Evolutionary conservation across 2,329 filamentous ascomycete species (phyloP), one percentile per base, ranked within the genome.

Genomic region (Chaetomiaceae sp.): DNA sequence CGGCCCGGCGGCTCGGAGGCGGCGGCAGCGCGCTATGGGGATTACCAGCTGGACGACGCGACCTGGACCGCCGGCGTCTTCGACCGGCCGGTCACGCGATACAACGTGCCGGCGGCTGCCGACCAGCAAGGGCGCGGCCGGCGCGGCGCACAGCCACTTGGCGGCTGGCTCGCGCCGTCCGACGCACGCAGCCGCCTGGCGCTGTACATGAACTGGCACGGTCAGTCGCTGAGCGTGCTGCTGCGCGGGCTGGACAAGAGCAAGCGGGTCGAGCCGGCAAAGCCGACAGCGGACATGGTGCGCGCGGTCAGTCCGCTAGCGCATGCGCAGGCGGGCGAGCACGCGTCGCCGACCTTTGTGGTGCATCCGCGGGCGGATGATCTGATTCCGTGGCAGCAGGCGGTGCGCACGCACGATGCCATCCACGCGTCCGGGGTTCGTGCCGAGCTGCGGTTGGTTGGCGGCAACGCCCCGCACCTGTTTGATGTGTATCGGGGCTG

Each of bases 261-360:
- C 15, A 19, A 8, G 37, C 36, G 15, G 10, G 9, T 1, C 52
- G 22, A 9, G 6, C 6, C 22, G 3, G 20, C 49, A 3, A 30
- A 24, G n/a, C 57, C 57, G 12, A 24, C 47, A 4, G 38, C 24
- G 2, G 47, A 44, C 0, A 37, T 56, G 9, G 47, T 64, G 14
- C 29, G 27, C 3, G 48, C 57, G 14, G 46, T 58, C 19, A 62
- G 61, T 38, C 64, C 66, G 1, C 45, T 58, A 1, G 58, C 62
- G 0, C 65, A 67, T 12, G 59, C 66, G n/a, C 22, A 40, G 2
- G 19, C 40, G 2, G 62, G 63, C 2, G 56, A 36, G 0, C 68
- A 68, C 45, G 37, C 36, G 4, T 57, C 55, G 3, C 65, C 64
- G 6, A 68, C 63, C 3, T 66, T 63, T 45, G 18, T 69, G 0